Evolutionary conservation across 2,329 filamentous ascomycete genomes (phyloP), one percentile per base, ranked within the genome.

Genomic region (Coleophoma crateriformis): DNA sequence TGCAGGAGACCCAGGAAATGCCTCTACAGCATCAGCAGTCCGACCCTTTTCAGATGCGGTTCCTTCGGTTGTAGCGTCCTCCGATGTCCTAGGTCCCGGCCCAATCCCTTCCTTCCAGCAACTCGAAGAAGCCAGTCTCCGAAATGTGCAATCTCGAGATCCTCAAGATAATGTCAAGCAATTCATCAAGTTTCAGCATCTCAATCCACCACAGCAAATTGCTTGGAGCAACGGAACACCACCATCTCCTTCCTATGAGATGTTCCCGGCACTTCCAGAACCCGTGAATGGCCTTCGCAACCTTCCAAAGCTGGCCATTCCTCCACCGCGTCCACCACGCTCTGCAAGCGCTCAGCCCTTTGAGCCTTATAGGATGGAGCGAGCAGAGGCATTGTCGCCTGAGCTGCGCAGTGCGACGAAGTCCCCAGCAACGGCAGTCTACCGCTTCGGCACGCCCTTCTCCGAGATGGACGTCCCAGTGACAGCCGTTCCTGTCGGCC

Each of bases 151-250:
- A 62, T 74, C 76, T 15, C 79, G 87, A 47, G 90, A 96, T 63
- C 88, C 91, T 6, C 91, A 95, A 67, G 91, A 96, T 69, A 95
- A 92, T 59, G 90, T 97, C 34, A 85, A 88, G 62, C 89, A 95
- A 57, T 97, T 96, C 69, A 78, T 97, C 47, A 81, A 81, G 63
- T 91, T 96, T 65, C 92, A 97, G 66, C 85, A 87, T 66, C 64
- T 81, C 51, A 71, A 78, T 17, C 35, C 35, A 45, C 76, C 79
- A 49, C 45, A 50, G 11, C 50, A 58, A 14, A 48, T 47, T 44
- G 45, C 47, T 19, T 64, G 58, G 65, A 62, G 68, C 20, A 72
- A 72, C 53, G 79, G 85, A 47, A 78, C 87, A n/a, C 81, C 82
- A 7, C 80, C 80, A 8, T 85, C 85, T 7, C 85, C 87, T 14